These are phyloP conservation scores for Stenogyne calaminthoides DNA, from an alignment of 305 asterid genomes.

Conservation along the genomic window DNA sequence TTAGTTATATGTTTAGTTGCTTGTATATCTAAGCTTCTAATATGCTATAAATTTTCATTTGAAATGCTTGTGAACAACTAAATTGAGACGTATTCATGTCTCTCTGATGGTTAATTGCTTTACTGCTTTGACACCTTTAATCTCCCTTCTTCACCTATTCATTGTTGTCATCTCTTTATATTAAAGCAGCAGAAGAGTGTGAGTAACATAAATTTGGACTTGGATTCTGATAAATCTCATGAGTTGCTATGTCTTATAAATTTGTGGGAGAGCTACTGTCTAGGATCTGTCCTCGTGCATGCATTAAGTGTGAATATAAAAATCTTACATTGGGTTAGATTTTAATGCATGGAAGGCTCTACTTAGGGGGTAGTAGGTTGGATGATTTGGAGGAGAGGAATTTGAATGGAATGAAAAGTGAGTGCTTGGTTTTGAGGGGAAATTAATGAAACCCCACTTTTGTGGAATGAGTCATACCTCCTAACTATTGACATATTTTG, in stretches of 20 bases:
- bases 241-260: constrained; percentile 1
- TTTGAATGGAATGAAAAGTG: not conserved
- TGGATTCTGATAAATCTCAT: not conserved
- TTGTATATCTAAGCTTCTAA: not conserved
- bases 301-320: not conserved
- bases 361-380: not conserved
- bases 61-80: not conserved
- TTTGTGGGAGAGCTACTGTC: not conserved
- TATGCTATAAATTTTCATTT: not conserved
- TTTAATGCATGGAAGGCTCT: not conserved
- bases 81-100: constrained; percentile 1
- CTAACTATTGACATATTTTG: not conserved
- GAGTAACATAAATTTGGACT: not conserved
- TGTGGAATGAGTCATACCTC: not conserved
- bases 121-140: not conserved
- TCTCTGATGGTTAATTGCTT: not conserved
- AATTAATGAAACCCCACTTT: not conserved
- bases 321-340: not conserved
- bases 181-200: not conserved
- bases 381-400: not conserved
- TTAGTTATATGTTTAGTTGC: not conserved
- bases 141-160: not conserved
- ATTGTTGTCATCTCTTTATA: not conserved
- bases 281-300: not conserved
- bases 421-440: not conserved